Evolutionary conservation across 192 early-diverging fungal genomes (phyloP).

Genomic region (Coemansia sp.): DNA sequence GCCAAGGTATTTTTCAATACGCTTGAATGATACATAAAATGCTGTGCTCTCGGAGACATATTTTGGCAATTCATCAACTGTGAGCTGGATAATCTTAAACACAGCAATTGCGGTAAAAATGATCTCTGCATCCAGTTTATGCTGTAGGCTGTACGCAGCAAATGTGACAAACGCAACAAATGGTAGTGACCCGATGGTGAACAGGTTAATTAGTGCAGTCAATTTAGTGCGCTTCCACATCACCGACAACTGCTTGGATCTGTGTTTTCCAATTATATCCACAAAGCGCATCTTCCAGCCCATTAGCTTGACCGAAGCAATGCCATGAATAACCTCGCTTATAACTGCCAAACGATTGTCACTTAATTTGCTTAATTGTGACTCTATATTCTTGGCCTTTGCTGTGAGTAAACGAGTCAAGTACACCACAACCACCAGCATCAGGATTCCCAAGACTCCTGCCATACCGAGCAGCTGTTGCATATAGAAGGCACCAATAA

Average conservation of each 20-base stretch:
- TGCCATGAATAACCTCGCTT: conserved; percentile 81
- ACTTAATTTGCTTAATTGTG: conserved; percentile 51
- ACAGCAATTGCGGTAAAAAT: conserved; percentile 71
- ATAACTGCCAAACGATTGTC: conserved; percentile 74
- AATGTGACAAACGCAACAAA: conserved; percentile 59
- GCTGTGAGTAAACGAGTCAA: conserved; percentile 52
- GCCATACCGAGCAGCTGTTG: conserved; percentile 73
- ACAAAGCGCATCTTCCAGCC: conserved; percentile 76
- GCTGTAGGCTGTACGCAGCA: conserved; percentile 57
- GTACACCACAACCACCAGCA: conserved; percentile 61
- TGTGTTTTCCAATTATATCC: conserved; percentile 58
- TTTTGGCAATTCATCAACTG: conserved; percentile 59
- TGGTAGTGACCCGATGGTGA: conserved; percentile 57
- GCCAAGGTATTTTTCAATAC: conserved; percentile 69
- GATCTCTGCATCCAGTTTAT: conserved; percentile 58
- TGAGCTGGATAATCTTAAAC: conserved; percentile 63
- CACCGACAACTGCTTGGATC: conserved; percentile 57
- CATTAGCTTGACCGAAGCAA: conserved; percentile 88
- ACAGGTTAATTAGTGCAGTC: conserved; percentile 58
- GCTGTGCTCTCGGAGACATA: conserved; percentile 56
- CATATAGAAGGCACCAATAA: conserved; percentile 64
- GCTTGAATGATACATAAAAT: conserved; percentile 58
- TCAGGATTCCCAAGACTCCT: conserved; percentile 67
- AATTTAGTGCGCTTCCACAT: conserved; percentile 43
- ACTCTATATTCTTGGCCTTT: conserved; percentile 54